Evolutionary conservation across 169 alveolate species (phyloP), one percentile per base, ranked within the genome.

Genomic region (Eimeria zaria): DNA sequence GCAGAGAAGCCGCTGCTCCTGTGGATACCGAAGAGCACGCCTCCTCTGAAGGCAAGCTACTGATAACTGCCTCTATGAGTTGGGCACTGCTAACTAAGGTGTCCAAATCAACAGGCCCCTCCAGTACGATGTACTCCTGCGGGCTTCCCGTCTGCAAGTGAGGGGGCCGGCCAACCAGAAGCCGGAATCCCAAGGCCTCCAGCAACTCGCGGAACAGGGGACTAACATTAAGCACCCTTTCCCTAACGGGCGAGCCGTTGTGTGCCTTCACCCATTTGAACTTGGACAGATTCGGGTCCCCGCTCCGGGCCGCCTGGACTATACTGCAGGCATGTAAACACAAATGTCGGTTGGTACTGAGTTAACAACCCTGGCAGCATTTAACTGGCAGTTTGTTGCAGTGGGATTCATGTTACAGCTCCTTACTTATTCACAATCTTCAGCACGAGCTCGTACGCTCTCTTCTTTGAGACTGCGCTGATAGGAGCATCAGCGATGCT

Each of bases 401-500:
- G 69, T 5, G 20, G 55, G 48, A 5, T 36, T 1, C 27, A 11
- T 14, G 2, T 53, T 27, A 12, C 22, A 18, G 73, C 9, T 51
- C 27, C 90, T 81, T 58, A 81, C 90, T 81, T 81, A n/a, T 81
- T 81, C 51, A 81, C 55, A 33, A 81, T 81, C 62, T 55, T 81
- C 46, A 81, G 67, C 71, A 81, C 71, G 5, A 81, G 71, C 71
- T 81, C 90, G 90, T 51, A 81, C 24, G 90, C 90, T 55, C 71
- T n/a, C 51, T 16, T 81, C 71, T 81, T 81, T 1, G 90, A 48
- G 6, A 36, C 67, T 27, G 67, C 74, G 51, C 90, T 81, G 73
- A 81, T 36, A 33, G 90, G 90, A 27, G 90, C 90, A 39, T 81
- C 90, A 12, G 90, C 90, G 71, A 81, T 81, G 51, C 90, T 51